phyloP scores from a whole-genome alignment of 805 yeast species.

The Yarrowia phangngaensis region DNA sequence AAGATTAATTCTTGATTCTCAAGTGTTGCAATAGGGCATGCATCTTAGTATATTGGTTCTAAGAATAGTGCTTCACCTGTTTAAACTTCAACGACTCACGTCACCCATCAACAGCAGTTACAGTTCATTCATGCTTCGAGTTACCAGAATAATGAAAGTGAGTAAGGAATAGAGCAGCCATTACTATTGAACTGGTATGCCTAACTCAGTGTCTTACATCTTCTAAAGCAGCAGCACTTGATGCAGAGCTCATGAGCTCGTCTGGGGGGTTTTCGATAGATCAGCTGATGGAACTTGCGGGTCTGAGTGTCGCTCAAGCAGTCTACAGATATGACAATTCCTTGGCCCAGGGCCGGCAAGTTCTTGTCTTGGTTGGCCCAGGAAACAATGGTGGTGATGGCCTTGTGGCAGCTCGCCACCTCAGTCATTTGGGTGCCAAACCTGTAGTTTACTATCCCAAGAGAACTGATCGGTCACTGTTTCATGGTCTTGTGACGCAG shows the following conservation, averaged over 20 bases:
- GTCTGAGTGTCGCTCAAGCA: constrained; percentile 88
- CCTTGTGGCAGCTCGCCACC: constrained; percentile 88
- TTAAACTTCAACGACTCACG: no score
- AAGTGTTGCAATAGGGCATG: no score
- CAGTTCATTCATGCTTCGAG: constrained; percentile 23
- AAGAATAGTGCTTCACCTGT: no score
- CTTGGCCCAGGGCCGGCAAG: constrained; percentile 33
- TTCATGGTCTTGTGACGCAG: constrained; percentile 60
- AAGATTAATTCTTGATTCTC: no score
- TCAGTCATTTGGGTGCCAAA: constrained; percentile 69
- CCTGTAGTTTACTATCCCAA: constrained; percentile 83
- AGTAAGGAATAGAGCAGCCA: no score
- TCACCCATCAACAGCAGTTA: no score
- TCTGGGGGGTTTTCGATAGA: constrained; percentile 23
- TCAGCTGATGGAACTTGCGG: constrained; percentile 82
- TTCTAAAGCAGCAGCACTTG: constrained; percentile 21
- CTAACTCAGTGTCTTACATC: constrained; percentile 25
- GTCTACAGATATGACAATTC: constrained; percentile 50
- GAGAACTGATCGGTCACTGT: constrained; percentile 52
- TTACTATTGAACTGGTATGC: no score
- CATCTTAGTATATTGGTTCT: no score
- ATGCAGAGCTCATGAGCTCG: constrained; percentile 18
- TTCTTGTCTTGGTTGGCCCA: constrained; percentile 82
- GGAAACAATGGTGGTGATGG: constrained; percentile 98
- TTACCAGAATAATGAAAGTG: constrained; percentile 25